These are phyloP conservation scores for Xylariaceae sp. DNA, from an alignment of 2,329 filamentous ascomycete genomes.

Conservation along the genomic window DNA sequence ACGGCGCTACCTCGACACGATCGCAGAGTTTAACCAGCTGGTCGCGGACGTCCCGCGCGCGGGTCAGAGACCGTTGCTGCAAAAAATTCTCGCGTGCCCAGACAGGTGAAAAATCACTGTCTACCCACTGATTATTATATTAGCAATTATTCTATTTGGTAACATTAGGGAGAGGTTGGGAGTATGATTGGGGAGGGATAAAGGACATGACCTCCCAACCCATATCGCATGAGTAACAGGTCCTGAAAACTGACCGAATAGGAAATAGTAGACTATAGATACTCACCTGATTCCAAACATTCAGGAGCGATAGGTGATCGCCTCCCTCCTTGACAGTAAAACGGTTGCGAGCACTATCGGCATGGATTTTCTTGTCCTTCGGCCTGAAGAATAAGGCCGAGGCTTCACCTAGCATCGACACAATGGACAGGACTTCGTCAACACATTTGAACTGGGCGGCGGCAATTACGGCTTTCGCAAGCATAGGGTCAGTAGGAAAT, in stretches of 20 bases:
- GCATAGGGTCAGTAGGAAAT: conserved; percentile 89
- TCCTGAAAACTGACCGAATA: no score
- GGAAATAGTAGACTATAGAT: not conserved
- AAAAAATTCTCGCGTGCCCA: conserved; percentile 95
- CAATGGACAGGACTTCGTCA: conserved; percentile 87
- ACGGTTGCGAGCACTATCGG: conserved; percentile 83
- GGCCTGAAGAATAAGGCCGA: conserved; percentile 90
- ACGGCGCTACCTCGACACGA: conserved; percentile 80
- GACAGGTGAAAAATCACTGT: conserved; percentile 82
- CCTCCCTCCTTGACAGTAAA: conserved; percentile 92
- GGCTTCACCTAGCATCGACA: conserved; percentile 91
- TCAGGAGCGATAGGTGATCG: conserved; percentile 84
- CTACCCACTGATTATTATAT: conserved; percentile 71
- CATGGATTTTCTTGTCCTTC: conserved; percentile 96
- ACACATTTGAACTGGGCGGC: conserved; percentile 91
- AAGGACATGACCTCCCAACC: no score
- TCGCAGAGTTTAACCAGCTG: conserved; percentile 93
- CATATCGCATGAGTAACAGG: no score
- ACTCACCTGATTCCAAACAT: conserved; percentile 71
- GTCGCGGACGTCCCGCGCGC: conserved; percentile 88
- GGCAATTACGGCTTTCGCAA: conserved; percentile 85
- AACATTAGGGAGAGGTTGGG: not conserved
- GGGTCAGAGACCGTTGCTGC: conserved; percentile 84
- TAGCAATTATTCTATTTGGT: not conserved
- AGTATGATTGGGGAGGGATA: no score